phyloP scores from a whole-genome alignment of 2,329 filamentous ascomycete genomes.

The Aspergillus ruber region DNA sequence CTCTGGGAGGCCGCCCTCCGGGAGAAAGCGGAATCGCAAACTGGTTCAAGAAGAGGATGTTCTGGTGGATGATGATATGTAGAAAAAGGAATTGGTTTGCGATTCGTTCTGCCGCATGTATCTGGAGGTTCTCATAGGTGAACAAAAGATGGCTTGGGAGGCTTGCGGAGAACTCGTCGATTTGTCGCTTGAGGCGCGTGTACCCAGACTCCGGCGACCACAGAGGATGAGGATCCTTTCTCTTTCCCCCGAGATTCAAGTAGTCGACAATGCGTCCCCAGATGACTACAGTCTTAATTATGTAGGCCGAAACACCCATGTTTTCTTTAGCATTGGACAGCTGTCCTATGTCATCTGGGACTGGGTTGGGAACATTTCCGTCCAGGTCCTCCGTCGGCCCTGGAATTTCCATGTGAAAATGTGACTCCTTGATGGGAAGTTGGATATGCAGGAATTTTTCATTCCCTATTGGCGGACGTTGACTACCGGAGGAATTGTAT shows the following conservation, averaged over 20 bases:
- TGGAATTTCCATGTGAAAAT: slow-evolving; percentile 86
- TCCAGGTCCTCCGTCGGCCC: slow-evolving; percentile 78
- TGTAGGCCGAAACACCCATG: slow-evolving; percentile 90
- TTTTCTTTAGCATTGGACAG: slow-evolving; percentile 65
- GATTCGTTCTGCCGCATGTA: slow-evolving; percentile 75
- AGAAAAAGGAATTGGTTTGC: slow-evolving; percentile 90
- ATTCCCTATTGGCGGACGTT: slow-evolving; percentile 82
- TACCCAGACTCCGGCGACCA: slow-evolving; percentile 80
- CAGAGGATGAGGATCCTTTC: slow-evolving; percentile 67
- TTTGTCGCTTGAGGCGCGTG: slow-evolving; percentile 60
- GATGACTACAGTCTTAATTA: slow-evolving; percentile 74
- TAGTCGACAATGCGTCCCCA: slow-evolving; percentile 90
- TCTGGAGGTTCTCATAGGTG: slow-evolving; percentile 71
- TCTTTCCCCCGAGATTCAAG: slow-evolving; percentile 81
- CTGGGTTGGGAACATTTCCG: slow-evolving; percentile 60
- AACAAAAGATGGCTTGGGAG: slow-evolving; percentile 70
- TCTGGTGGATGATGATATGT: slow-evolving; percentile 85
- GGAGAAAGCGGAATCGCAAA: slow-evolving; percentile 70
- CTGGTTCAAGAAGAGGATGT: slow-evolving; percentile 80
- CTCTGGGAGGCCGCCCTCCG: slow-evolving; percentile 57
- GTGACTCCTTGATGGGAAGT: slow-evolving; percentile 80
- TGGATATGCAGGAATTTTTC: slow-evolving; percentile 86
- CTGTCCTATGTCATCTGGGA: slow-evolving; percentile 58
- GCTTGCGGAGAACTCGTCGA: slow-evolving; percentile 61
- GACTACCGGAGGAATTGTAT: slow-evolving; percentile 92